Evolutionary conservation across 805 yeast genomes (phyloP).

Genomic region (Candida sonorensis): DNA sequence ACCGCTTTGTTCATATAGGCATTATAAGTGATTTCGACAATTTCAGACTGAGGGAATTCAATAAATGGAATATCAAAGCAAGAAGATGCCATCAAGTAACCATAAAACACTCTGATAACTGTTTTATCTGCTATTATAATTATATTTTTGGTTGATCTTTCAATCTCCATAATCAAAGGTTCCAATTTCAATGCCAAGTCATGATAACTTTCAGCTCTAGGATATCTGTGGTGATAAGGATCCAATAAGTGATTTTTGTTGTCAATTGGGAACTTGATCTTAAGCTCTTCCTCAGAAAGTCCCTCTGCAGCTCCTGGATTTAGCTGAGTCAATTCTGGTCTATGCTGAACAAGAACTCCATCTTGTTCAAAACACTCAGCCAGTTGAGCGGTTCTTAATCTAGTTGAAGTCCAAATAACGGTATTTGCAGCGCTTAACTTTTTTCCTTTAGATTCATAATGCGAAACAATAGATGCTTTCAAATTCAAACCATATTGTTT

Average conservation of each 20-base stretch:
- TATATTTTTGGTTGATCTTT: constrained; percentile 81
- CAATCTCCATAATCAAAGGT: constrained; percentile 89
- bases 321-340: constrained; percentile 79
- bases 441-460: constrained; percentile 15
- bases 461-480: constrained; percentile 45
- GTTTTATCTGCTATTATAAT: constrained; percentile 91
- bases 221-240: constrained; percentile 89
- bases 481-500: constrained; percentile 57
- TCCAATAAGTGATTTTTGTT: constrained; percentile 58
- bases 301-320: constrained; percentile 87
- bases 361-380: constrained; percentile 58
- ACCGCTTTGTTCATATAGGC: constrained; percentile 74
- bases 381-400: constrained; percentile 76
- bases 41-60: constrained; percentile 71
- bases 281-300: constrained; percentile 53
- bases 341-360: constrained; percentile 61
- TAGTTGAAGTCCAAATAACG: constrained; percentile 93
- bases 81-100: constrained; percentile 89
- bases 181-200: constrained; percentile 93
- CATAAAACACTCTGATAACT: constrained; percentile 81
- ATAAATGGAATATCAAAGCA: constrained; percentile 80
- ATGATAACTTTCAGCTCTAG: constrained; percentile 92
- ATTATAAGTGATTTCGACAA: constrained; percentile 80
- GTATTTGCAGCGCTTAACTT: constrained; percentile 31
- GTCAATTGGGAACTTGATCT: constrained; percentile 59